A percentile compares a stretch with the other conserved stretches of the same genome.
These are phyloP conservation scores for Thuja plicata DNA, from an alignment of 83 land plant genomes.

Conservation along the genomic window DNA sequence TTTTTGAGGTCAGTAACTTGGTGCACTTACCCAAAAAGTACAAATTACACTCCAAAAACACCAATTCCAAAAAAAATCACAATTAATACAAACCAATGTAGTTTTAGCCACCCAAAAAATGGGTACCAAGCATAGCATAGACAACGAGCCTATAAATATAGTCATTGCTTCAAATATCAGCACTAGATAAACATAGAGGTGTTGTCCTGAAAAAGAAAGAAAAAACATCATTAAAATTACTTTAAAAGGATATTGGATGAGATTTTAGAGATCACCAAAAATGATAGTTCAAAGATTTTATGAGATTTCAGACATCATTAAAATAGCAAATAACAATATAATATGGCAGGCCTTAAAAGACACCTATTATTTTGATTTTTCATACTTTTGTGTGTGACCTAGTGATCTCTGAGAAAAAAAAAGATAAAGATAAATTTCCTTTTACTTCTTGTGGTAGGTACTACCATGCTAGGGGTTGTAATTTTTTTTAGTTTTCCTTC, in stretches of 20 bases:
- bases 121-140: slow-evolving; percentile 87
- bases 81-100: slow-evolving; percentile 70
- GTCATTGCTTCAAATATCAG: slow-evolving; percentile 94
- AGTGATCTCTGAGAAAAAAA: neutral
- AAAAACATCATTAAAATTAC: neutral
- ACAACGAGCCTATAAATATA: slow-evolving; percentile 88
- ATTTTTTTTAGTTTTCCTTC: no score
- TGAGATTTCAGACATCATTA: neutral
- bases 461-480: no score
- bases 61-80: neutral
- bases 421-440: no score
- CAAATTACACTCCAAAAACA: neutral
- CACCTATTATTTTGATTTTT: no score
- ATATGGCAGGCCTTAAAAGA: neutral
- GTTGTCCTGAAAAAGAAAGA: slow-evolving; percentile 44
- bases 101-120: slow-evolving; percentile 96
- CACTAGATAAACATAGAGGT: slow-evolving; percentile 82
- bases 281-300: no score
- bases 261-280: no score
- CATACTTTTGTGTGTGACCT: no score
- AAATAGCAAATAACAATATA: neutral
- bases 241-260: no score
- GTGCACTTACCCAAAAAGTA: no score
- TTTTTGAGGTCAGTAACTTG: no score
- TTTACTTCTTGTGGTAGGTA: neutral